Evolutionary conservation across 1,284 basidiomycete genomes (phyloP), one percentile per base, ranked within the genome.

Genomic region (Boletellus sp.): DNA sequence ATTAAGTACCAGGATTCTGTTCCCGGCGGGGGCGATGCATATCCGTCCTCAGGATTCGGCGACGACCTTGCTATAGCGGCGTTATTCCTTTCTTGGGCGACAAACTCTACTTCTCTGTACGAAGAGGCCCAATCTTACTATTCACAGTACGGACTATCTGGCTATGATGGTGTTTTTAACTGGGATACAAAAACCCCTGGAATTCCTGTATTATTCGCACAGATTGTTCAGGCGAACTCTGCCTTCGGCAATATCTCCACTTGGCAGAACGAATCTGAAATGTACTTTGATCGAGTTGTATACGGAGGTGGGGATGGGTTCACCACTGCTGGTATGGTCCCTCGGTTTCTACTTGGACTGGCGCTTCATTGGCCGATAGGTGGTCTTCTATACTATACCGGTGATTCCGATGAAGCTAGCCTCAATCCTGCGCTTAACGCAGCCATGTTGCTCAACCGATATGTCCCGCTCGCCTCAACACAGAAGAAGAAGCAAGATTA

Each of bases 151-250:
- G 66, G 74, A 16, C 76, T 93, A 0, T 69, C 71, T 5, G 73
- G 74, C 2, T 71, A 76, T 39, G 72, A 84, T 48, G 69, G 74
- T 6, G 85, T 88, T 7, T 90, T 94, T 73, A 94, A 95, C 65
- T 97, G 94, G 93, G 93, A 95, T 64, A 82, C 82, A 2, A 90
- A 91, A 66, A 79, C 80, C 0, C 86, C 91, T 4, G 91, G 86
- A 1, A 65, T 91, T 0, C 81, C 85, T 39, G 79, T 96, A 18
- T 71, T 96, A 12, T 89, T 89, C 48, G 74, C 85, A 0, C 84
- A 86, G 52, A 74, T 93, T 28, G 81, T 82, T 1, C 69, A 78
- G 55, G 68, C 79, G 35, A 70, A 81, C 60, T 71, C 70, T 48
- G 70, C 61, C 50, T 72, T 80, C 39, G 79, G 74, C 38, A 82